Evolutionary conservation across 495 filamentous ascomycete genomes (phyloP).

Genomic region (Penicillium maclennaniae): DNA sequence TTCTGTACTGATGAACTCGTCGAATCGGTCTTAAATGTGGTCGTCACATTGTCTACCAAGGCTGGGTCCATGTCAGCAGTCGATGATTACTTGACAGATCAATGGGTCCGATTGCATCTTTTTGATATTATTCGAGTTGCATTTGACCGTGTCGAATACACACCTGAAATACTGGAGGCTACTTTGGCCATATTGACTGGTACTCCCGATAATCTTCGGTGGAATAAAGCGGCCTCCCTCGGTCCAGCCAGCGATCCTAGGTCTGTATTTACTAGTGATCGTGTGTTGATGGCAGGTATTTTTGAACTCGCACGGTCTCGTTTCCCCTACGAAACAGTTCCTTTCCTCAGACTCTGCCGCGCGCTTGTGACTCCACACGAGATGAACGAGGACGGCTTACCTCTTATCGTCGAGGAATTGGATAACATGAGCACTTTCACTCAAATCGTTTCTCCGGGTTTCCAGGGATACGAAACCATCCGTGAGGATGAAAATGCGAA

Average conservation of each 20-base stretch:
- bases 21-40: slow-evolving; percentile 57
- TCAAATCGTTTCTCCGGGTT: slow-evolving; percentile 60
- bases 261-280: slow-evolving; percentile 50
- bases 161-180: slow-evolving; percentile 58
- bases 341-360: slow-evolving; percentile 66
- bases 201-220: slow-evolving; percentile 22
- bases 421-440: slow-evolving; percentile 67
- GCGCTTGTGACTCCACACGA: slow-evolving; percentile 43
- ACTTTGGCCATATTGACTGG: slow-evolving; percentile 56
- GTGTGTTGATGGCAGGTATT: slow-evolving; percentile 50
- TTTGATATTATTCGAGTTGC: slow-evolving; percentile 62
- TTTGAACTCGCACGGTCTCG: slow-evolving; percentile 62
- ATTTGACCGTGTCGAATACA: slow-evolving; percentile 58
- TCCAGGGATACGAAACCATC: slow-evolving; percentile 65
- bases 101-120: slow-evolving; percentile 53
- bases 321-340: slow-evolving; percentile 83
- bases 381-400: slow-evolving; percentile 47
- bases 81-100: slow-evolving; percentile 35
- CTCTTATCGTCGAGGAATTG: slow-evolving; percentile 52
- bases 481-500: slow-evolving; percentile 83
- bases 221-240: slow-evolving; percentile 29
- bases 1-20: slow-evolving; percentile 52
- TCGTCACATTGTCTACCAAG: slow-evolving; percentile 53
- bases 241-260: slow-evolving; percentile 45
- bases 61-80: slow-evolving; percentile 35